Evolutionary conservation across 2,329 filamentous ascomycete genomes (phyloP), one percentile per base, ranked within the genome.

Genomic region (Colletotrichum sp.): DNA sequence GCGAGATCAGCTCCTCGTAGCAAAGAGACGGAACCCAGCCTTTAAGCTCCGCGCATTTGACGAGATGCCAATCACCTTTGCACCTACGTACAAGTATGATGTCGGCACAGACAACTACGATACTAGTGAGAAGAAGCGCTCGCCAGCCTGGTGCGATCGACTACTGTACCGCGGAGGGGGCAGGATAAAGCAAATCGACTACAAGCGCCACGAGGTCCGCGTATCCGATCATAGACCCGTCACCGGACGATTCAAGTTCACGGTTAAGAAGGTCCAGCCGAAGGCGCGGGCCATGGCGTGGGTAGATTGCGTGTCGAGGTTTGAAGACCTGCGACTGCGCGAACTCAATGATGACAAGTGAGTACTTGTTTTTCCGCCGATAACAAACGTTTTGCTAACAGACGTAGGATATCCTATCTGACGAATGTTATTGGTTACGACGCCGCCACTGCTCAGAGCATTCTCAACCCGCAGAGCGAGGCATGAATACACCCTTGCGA

Each of bases 21-120:
- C 96, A 14, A 92, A 95, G 72, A 94, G 96, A 68, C 95, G 95
- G 79, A 98, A 98, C 80, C 96, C 96, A 0, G 95, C 93, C 0
- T 98, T 99, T 86, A 92, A 95, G 32, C 90, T 99, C 7, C 93
- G 96, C 24, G 94, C 95, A 0, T 99, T 99, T 83, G 93, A 94
- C n/a, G 97, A 99, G 85, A 89, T 94, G 71, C 95, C 94, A 1
- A 98, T 99, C 81, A 94, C 92, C 0, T 99, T 99, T 83, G 93
- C 95, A 9, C 97, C 97, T 1, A 99, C 97, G 0, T 99, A 99
- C 89, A 99, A 99, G 84, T 99, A 99, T 83, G 97, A 99, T 80
- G 95, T 99, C 1, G 96, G 96, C 18, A 98, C 95, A 0, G 96
- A 99, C 82, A 94, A 92, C 8, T 99, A 99, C 84, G 97, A 99